Evolutionary conservation across 192 early-diverging fungal genomes (phyloP).

Genomic region (Rhizoclosmatium globosum): DNA sequence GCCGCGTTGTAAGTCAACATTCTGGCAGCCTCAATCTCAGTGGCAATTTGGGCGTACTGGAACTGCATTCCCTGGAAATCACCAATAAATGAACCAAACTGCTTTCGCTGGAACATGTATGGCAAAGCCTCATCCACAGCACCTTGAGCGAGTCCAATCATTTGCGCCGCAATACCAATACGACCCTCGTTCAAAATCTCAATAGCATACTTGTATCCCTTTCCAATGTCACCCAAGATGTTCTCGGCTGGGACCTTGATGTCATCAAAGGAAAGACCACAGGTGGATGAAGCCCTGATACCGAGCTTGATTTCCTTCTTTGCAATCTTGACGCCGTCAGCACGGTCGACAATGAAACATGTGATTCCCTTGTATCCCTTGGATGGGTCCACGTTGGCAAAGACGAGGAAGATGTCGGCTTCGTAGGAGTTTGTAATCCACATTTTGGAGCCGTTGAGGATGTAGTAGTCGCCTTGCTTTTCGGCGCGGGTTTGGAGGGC

Average conservation of each 20-base stretch:
- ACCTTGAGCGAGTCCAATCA: conserved; percentile 97
- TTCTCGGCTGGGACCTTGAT: conserved; percentile 80
- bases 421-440: conserved; percentile 83
- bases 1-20: conserved; percentile 98
- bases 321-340: conserved; percentile 88
- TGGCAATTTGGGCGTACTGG: conserved; percentile 85
- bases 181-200: conserved; percentile 98
- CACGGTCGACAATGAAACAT: conserved; percentile 94
- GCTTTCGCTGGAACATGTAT: conserved; percentile 95
- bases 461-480: conserved; percentile 88
- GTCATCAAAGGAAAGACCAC: conserved; percentile 92
- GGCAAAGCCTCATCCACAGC: conserved; percentile 86
- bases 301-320: conserved; percentile 99
- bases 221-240: conserved; percentile 91
- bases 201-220: conserved; percentile 94
- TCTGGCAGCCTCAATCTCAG: conserved; percentile 96
- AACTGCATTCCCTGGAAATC: conserved; percentile 85
- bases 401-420: conserved; percentile 95
- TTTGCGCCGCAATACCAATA: conserved; percentile 98
- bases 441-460: conserved; percentile 82
- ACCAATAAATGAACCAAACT: conserved; percentile 85
- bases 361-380: conserved; percentile 98
- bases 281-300: conserved; percentile 96
- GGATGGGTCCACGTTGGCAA: conserved; percentile 95
- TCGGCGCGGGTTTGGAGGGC: conserved; percentile 86